Base-by-base conservation (phyloP, 1,284 basidiomycete species). In the Heterobasidion irregulare region DNA sequence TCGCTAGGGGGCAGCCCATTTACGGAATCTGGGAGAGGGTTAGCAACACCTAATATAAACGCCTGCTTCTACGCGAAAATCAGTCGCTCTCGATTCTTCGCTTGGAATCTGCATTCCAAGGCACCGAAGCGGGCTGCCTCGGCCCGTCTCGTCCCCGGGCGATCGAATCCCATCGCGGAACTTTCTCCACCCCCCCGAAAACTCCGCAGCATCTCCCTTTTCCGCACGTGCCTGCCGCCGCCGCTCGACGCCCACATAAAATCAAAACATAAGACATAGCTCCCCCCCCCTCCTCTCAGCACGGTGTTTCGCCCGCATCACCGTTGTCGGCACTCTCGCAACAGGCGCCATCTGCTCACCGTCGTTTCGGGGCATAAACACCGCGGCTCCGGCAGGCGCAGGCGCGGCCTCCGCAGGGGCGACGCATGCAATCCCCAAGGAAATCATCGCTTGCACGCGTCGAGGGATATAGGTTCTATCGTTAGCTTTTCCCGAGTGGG, bases 71-170 rank as follows among this genome's bases (percentile, higher is more conserved):
- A 41, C 38, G 12, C 38, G 38, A 41, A 41, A 41, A 41, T 50
- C 50, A 44, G 44, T 47, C 55, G 41, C 57, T 26, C 46, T 58
- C 57, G 53, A 45, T 59, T 16, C 9, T 15, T 46, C 44, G 44
- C 44, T 32, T 15, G 46, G 18, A 13, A 34, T 51, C 3, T 48
- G 47, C 45, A 41, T 26, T 45, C 19, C 44, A 50, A 60, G 59
- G 59, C 59, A 60, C 59, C 59, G 59, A 60, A 56, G 58, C 58
- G 53, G 58, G 33, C 26, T 50, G 50, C 46, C 4, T 55, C 59
- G 58, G 58, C 55, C 59, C 58, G 58, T 53, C 35, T 56, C 59
- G 55, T 16, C 43, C 43, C 43, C 43, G 43, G 43, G 43, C 46
- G 46, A 10, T 16, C 46, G 16, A 12, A 10, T 8, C 38, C 38